Base-by-base conservation (phyloP, 441 rosid species). In the Sinapis alba region DNA sequence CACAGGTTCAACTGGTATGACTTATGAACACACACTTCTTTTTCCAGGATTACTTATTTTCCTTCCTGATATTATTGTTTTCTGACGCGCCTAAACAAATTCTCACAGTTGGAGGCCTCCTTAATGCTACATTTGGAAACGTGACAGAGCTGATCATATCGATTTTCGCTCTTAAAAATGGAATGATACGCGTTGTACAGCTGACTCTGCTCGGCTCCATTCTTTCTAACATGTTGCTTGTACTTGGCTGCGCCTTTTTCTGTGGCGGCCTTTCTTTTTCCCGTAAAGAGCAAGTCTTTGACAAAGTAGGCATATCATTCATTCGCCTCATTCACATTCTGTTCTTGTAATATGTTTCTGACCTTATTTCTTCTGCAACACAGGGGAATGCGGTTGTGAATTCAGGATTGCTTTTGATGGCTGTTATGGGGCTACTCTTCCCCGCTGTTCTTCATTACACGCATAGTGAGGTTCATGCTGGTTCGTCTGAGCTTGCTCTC, bases 371-470 rank as follows among this genome's bases (percentile, higher is more conserved):
- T 45, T 60, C 27, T 8, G 47, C 18, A 57, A 50, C 79, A 68
- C 85, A 90, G 98, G 89, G 83, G 64, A 75, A 81, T 64, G 97
- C 89, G n/a, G 82, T 73, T 18, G 90, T 94, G 72, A 88, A 84
- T 80, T 94, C 99, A 12, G 89, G 97, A 50, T 83, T 94, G 86
- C 88, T 94, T 73, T 74, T 94, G 82, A 90, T 94, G 97, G 93
- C 99, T 32, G 98, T 92, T 63, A 92, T 92, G 98, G 94, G 98
- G 18, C 68, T 90, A 15, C 87, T 89, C 21, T 89, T 92, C 68
- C 98, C 98, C 19, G 92, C 98, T 34, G 93, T 88, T 64, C 91
- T 92, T 58, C 90, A 90, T 78, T 90, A 76, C 67, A 92, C 96
- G 0, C 90, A 77, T 45, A 86, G 91, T 0, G 94, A 90, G 77